Evolutionary conservation across 2,329 filamentous ascomycete genomes (phyloP).

Genomic region (Penicillium sp.): DNA sequence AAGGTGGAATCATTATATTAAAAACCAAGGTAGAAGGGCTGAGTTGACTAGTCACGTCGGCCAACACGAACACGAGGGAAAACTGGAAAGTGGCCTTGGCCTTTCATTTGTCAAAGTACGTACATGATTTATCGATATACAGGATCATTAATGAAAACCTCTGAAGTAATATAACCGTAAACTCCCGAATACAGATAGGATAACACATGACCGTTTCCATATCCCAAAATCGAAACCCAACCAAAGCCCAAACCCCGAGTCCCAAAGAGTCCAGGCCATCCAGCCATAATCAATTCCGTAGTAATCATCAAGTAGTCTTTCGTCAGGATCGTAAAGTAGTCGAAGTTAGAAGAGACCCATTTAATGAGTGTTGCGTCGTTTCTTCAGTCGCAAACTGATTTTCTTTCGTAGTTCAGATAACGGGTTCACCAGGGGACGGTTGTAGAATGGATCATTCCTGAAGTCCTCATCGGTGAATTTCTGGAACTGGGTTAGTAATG

Average conservation of each 20-base stretch:
- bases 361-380: slow-evolving; percentile 20
- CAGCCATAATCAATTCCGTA: slow-evolving; percentile 4
- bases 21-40: too few species aligned
- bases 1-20: not conserved
- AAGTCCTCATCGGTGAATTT: slow-evolving; percentile 45
- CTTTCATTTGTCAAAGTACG: not conserved
- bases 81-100: not conserved
- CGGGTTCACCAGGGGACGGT: slow-evolving; percentile 29
- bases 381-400: slow-evolving; percentile 30
- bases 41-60: not conserved
- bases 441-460: slow-evolving; percentile 43
- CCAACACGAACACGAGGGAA: not conserved
- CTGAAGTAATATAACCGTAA: not conserved
- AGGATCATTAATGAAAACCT: not conserved
- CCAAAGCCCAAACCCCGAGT: not conserved
- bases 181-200: not conserved
- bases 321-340: slow-evolving; percentile 8
- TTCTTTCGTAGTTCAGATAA: slow-evolving; percentile 31
- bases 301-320: slow-evolving; percentile 3
- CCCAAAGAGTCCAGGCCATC: slow-evolving; percentile 3
- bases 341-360: not conserved
- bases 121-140: not conserved
- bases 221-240: not conserved
- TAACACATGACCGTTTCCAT: not conserved
- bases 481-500: slow-evolving; percentile 18